Base-by-base conservation (phyloP, 1,139 yeast species). In the Candida neerlandica region DNA sequence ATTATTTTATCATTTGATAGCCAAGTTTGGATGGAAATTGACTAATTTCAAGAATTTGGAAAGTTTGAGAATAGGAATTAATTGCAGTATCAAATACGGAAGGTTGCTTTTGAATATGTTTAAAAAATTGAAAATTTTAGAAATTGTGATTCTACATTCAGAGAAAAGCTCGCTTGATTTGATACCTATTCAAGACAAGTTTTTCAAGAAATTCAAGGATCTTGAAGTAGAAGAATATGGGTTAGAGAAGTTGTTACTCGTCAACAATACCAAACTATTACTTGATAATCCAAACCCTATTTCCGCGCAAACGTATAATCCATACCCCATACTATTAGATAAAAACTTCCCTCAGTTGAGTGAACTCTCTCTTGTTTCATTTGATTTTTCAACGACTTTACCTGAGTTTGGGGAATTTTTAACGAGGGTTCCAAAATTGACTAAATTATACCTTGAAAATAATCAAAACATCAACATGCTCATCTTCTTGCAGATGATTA, bases 331-430 rank as follows among this genome's bases (percentile, higher is more conserved):
- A 1, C 65, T 63, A 40, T 45, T 69, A 19, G 46, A 53, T 4
- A 50, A 56, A 15, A 37, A 43, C 0, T 66, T 72, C 45, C 62
- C 69, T 0, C 56, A 58, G 16, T 57, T 74, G 26, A 61, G 58
- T 1, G 66, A 59, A 32, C 53, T 73, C 12, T 60, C 65, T 0
- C 49, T 73, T 2, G 69, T 62, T 0, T 67, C 70, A 10, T 71
- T 62, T 54, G 74, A 71, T 49, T 72, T 73, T 49, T 52, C 54
- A 2, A 63, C 65, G 47, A 52, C 54, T 27, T 60, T 67, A 16
- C 72, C 67, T 10, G 49, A 47, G 6, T 63, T 73, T 30, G 76
- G 76, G 3, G 57, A 59, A 2, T 70, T 73, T 44, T 51, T 73
- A n/a, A 44, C 60, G 2, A 53, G 48, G 1, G 49, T 63, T 4